A percentile compares a stretch with the other conserved stretches of the same genome.
Conservation (phyloP, 2,329 filamentous ascomycete species). For the Colletotrichum sp. region DNA sequence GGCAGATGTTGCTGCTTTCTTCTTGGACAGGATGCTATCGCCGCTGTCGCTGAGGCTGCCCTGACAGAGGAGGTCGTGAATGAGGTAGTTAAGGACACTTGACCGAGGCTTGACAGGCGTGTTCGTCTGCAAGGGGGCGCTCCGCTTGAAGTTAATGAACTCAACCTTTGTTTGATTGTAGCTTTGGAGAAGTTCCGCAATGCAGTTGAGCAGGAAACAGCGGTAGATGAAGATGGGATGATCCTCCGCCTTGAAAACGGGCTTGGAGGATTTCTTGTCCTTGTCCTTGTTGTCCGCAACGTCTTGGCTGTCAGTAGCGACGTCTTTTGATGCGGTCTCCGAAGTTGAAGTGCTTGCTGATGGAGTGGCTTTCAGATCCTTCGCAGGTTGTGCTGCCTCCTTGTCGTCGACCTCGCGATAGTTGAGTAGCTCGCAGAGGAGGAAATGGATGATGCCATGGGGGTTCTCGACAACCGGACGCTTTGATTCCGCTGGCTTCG, state of each 20-base stretch:
- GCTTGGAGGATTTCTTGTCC: conserved; percentile 71
- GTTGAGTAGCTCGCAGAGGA: conserved; percentile 88
- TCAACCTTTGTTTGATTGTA: conserved; percentile 97
- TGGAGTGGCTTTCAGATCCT: conserved; percentile 44
- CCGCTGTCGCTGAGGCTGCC: conserved; percentile 69
- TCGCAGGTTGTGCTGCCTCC: conserved; percentile 54
- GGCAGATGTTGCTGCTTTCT: conserved; percentile 81
- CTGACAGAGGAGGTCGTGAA: conserved; percentile 75
- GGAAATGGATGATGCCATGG: conserved; percentile 93
- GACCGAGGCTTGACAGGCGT: conserved; percentile 95
- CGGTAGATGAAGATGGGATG: conserved; percentile 97
- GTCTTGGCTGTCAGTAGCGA: conserved; percentile 12
- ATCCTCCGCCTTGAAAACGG: conserved; percentile 85
- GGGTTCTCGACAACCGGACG: conserved; percentile 88
- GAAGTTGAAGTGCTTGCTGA: conserved; percentile 25
- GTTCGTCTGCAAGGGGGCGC: conserved; percentile 78
- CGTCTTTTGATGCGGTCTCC: conserved; percentile 15
- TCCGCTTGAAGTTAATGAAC: conserved; percentile 98
- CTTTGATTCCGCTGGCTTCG: conserved; percentile 75
- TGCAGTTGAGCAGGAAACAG: conserved; percentile 90
- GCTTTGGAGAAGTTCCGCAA: conserved; percentile 87
- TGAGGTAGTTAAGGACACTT: conserved; percentile 89
- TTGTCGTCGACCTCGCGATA: conserved; percentile 94
- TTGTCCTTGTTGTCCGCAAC: conserved; percentile 37
- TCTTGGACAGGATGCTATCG: conserved; percentile 80